Base-by-base conservation (phyloP, 2,329 filamentous ascomycete genomes). In the Alternaria dauci region DNA sequence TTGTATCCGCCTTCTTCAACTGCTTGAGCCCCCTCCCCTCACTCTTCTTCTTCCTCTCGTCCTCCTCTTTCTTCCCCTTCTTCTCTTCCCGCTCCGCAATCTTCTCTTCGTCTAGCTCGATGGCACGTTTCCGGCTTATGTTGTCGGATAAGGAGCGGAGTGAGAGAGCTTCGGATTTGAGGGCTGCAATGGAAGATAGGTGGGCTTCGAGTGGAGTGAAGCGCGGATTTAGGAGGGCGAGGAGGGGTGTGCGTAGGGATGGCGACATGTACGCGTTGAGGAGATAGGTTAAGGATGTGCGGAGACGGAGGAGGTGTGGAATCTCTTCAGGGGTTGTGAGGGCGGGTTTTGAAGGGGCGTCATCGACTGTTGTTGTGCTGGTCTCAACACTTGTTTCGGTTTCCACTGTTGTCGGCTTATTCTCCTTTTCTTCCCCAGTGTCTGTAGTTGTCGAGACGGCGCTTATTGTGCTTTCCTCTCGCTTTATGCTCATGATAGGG, bases 1-100 rank as follows among this genome's bases (percentile, higher is more conserved):
- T 87, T 0, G 91, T 94, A 79, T 98, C 91, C 48, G 94, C 94
- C 81, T 98, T 99, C 77, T 91, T 91, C 72, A 99, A 77, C 48
- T 94, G 86, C 75, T 89, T 89, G 1, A 97, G 88, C 0, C 88
- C 94, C 28, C 88, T 85, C 63, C 91, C 95, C 80, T 92, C 87
- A 3, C 86, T 87, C 81, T 96, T 94, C 79, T 89, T 94, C 77
- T 88, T 90, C 81, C 90, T 91, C 60, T 97, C 94, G 60, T 97
- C 94, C 63, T 97, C 94, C 52, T 97, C 93, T 80, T 90, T 88
- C 77, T 89, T 94, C 43, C 90, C 84, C 81, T 91, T 94, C 86
- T 95, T 97, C 76, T 94, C 91, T 3, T 88, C 88, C 3, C 89
- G 7, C 9, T 52, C 53, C 1, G 53, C 58, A 2, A 57, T 41